Evolutionary conservation across 2,329 filamentous ascomycete genomes (phyloP), one percentile per base, ranked within the genome.

Genomic region (Penicillium expansum): DNA sequence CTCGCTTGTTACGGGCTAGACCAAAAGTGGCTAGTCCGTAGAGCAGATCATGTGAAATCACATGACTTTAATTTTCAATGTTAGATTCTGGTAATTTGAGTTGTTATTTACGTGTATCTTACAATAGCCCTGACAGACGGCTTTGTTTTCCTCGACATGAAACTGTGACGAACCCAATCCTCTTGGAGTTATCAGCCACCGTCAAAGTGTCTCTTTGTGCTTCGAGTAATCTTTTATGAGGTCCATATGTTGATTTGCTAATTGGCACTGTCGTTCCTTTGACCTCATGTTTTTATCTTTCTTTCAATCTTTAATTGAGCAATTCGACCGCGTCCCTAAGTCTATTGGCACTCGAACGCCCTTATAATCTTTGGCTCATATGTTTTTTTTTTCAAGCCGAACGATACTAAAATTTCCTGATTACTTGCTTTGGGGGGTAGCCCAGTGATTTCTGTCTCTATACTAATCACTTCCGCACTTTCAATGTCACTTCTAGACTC

Each of bases 1-100:
- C 70, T 74, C 72, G 72, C 71, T 73, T 74, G 69, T 39, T 14
- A 6, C 3, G 39, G 52, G 43, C 68, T 73, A 72, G 55, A 2
- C 62, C 49, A 0, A 27, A 63, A 50, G 29, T 1, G 57, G 58
- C n/a, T 52, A 59, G 44, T 1, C 9, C 37, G 6, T 33, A 13
- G 0, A 16, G 20, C 22, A 13, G 24, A 51, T 61, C 52, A 62
- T 35, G 60, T 62, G 56, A 20, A 30, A 1, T 48, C 43, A 58
- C 48, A 33, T 52, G 58, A 47, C 27, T 14, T 10, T 42, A 27
- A 11, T 30, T 56, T 57, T 50, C 8, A 6, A 1, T 38, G 51
- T 52, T 30, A 20, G 2, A 22, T 44, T 45, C 22, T 8, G n/a
- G 56, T 56, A 52, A 50, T 18, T 29, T 2, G 2, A 4, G 16